Conservation (phyloP, 257 asterid genomes). For the Anisodus tanguticus region DNA sequence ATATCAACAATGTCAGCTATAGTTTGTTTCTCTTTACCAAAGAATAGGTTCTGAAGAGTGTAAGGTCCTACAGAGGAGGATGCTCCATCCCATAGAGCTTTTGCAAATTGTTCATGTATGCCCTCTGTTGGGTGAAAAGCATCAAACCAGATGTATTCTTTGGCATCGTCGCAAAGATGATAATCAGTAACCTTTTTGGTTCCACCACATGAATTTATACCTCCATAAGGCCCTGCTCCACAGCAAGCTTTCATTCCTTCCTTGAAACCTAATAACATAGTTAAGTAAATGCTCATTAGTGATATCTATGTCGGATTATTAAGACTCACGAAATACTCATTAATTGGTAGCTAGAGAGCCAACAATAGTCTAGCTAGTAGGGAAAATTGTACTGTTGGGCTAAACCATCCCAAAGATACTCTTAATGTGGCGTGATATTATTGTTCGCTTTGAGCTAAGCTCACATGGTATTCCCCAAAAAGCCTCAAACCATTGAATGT, state of each 20-base stretch:
- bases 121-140: constrained; percentile 56
- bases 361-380: too few relatives aligned
- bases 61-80: constrained; percentile 28
- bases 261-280: constrained; percentile 43
- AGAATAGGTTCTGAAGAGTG: constrained; percentile 36
- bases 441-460: too few relatives aligned
- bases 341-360: too few relatives aligned
- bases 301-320: neutral
- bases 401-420: too few relatives aligned
- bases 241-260: constrained; percentile 64
- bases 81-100: constrained; percentile 36
- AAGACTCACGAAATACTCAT: too few relatives aligned
- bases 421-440: too few relatives aligned
- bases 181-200: constrained; percentile 45
- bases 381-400: too few relatives aligned
- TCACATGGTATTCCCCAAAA: too few relatives aligned
- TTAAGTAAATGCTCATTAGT: too few relatives aligned
- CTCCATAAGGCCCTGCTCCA: constrained; percentile 60
- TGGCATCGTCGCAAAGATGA: constrained; percentile 46
- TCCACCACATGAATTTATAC: constrained; percentile 57
- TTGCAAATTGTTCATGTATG: constrained; percentile 49
- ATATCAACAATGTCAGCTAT: constrained; percentile 39
- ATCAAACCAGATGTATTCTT: constrained; percentile 56
- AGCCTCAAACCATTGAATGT: too few relatives aligned
- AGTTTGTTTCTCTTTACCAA: constrained; percentile 14